Base-by-base conservation (phyloP, 306 rosid genomes). In the Hippophae gyantsensis region DNA sequence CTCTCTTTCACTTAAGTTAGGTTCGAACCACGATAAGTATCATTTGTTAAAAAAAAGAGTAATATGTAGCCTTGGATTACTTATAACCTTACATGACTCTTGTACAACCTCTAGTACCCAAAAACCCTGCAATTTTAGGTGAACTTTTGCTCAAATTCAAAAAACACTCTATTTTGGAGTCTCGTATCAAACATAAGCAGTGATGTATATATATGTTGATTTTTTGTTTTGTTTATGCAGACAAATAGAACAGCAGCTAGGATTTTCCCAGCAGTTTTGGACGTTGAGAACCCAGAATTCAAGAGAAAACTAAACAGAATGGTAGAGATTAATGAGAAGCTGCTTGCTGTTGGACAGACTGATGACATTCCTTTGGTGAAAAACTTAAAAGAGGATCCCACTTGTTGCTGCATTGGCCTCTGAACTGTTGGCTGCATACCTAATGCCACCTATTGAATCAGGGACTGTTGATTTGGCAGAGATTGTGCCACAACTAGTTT, bases 391-490 rank as follows among this genome's bases (percentile, higher is more conserved):
- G 23, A 83, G 89, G 90, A 80, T 92, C 42, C 99, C 99, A 51
- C 76, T 76, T 67, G 69, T 84, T 64, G 85, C 96, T 54, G 93
- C 88, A 13, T 64, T 92, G 76, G 96, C 77, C 54, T 81, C 87
- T 48, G 99, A 88, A 70, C 66, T 92, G 62, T 75, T 88, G 76
- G 96, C 99, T 26, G 73, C 99, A 5, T 92, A 88, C 69, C 75
- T 88, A 48, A 88, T 92, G 95, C 86, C 93, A 38, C 99, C 99
- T 13, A 77, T 92, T 38, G 99, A 92, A 45, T 88, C 99, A 10
- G 96, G 99, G 72, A 88, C 99, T n/a, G 90, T 92, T 41, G 99
- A 88, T 72, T 71, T 83, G 43, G 96, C 96, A 8, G 99, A 92
- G 67, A 86, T 82, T 53, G 96, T 88, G 54, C 92, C 95, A 7